Conservation (phyloP, 2,329 filamentous ascomycete species). For the Cladophialophora bantiana region DNA sequence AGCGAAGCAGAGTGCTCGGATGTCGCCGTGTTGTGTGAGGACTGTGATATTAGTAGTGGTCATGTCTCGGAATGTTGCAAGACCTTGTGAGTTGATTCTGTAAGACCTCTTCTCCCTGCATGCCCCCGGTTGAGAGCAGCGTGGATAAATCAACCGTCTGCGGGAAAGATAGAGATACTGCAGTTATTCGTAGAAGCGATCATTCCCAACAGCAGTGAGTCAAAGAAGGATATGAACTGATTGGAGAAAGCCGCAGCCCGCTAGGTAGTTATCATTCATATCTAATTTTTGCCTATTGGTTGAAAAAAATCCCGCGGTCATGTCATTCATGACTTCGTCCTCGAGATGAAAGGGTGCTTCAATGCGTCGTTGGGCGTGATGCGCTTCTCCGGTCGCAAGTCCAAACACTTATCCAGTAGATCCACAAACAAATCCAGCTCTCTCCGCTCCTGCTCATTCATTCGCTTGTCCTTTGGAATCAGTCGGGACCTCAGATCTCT, state of each 20-base stretch:
- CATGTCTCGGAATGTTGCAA: background rate
- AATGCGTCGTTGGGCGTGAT: conserved; percentile 86
- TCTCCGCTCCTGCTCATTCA: conserved; percentile 75
- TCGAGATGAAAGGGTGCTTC: conserved; percentile 82
- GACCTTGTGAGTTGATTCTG: background rate
- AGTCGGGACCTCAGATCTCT: conserved; percentile 83
- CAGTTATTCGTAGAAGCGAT: background rate
- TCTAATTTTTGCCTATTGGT: background rate
- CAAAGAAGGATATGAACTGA: background rate
- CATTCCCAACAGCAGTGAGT: background rate
- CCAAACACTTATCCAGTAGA: conserved; percentile 84
- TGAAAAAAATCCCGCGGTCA: background rate
- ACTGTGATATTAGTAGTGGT: background rate
- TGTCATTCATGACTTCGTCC: conserved; percentile 38
- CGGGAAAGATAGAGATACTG: background rate
- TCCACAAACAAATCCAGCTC: conserved; percentile 86
- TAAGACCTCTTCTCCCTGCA: background rate
- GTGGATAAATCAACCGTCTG: background rate
- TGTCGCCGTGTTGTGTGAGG: background rate
- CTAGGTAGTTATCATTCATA: background rate
- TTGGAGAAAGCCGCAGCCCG: background rate
- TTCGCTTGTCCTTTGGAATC: conserved; percentile 71
- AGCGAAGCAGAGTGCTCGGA: background rate
- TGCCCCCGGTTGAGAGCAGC: background rate
- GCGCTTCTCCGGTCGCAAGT: conserved; percentile 89